These are phyloP conservation scores for Penicillium freii DNA, from an alignment of 2,329 filamentous ascomycete species.

Conservation along the genomic window DNA sequence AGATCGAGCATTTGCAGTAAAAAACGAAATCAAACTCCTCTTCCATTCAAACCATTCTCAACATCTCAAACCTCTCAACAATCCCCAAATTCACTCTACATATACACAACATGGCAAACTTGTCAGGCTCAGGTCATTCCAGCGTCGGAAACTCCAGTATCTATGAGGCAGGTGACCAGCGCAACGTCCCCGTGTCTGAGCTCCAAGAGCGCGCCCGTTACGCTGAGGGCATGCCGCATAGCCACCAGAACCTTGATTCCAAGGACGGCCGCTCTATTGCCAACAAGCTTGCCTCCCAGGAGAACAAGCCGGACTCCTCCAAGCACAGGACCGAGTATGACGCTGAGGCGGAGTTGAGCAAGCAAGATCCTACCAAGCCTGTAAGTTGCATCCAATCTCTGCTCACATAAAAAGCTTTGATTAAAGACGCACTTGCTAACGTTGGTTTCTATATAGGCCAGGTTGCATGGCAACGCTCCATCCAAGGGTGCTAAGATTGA, in stretches of 20 bases:
- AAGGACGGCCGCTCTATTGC: constrained; percentile 52
- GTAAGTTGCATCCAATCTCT: constrained; percentile 27
- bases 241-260: constrained; percentile 67
- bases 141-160: constrained; percentile 64
- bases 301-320: constrained; percentile 27
- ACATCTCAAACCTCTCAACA: not conserved
- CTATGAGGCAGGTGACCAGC: constrained; percentile 78
- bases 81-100: not conserved
- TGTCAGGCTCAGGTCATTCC: constrained; percentile 49
- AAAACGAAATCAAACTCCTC: not conserved
- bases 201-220: constrained; percentile 58
- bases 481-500: constrained; percentile 50
- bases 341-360: constrained; percentile 37
- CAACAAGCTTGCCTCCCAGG: constrained; percentile 43
- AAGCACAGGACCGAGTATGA: constrained; percentile 31
- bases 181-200: constrained; percentile 58
- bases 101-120: constrained; percentile 16
- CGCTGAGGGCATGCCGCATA: constrained; percentile 69
- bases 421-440: constrained; percentile 10
- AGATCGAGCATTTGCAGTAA: constrained; percentile 10
- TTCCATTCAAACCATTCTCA: not conserved
- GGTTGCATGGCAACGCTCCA: constrained; percentile 47
- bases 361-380: constrained; percentile 45
- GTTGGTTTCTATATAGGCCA: constrained; percentile 33
- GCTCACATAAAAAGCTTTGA: not conserved